Evolutionary conservation across 1,139 yeast species (phyloP).

Genomic region (Tardiomyces depauwii): DNA sequence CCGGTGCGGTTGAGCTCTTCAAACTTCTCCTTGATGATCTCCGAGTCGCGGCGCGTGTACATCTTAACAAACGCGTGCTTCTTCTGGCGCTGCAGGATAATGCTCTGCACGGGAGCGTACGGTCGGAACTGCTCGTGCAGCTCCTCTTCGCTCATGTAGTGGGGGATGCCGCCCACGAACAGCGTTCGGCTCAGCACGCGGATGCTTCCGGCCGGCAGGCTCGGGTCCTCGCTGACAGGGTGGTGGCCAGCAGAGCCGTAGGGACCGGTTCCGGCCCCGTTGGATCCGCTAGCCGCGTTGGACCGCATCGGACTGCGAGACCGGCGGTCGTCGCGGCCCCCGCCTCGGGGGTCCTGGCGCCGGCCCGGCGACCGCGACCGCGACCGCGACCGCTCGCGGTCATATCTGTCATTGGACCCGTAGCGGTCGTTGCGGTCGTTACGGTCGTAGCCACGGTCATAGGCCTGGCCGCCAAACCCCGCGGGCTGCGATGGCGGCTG

Average conservation of each 20-base stretch:
- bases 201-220: slow-evolving; percentile 68
- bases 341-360: too few species aligned
- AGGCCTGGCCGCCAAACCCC: not conserved
- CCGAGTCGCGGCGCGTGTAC: slow-evolving; percentile 93
- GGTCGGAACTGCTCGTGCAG: slow-evolving; percentile 55
- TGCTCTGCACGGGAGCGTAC: slow-evolving; percentile 91
- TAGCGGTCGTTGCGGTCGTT: slow-evolving; percentile 3
- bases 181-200: slow-evolving; percentile 83
- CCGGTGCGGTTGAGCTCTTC: slow-evolving; percentile 45
- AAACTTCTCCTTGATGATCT: slow-evolving; percentile 42
- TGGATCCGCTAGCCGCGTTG: slow-evolving; percentile 41
- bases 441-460: not conserved
- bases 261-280: slow-evolving; percentile 38
- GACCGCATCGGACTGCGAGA: slow-evolving; percentile 12
- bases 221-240: slow-evolving; percentile 55
- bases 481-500: not conserved
- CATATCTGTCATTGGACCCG: slow-evolving; percentile 14
- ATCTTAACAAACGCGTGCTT: slow-evolving; percentile 95
- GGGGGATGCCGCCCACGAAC: slow-evolving; percentile 89
- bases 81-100: slow-evolving; percentile 75
- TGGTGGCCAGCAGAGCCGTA: slow-evolving; percentile 66
- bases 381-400: not conserved
- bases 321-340: slow-evolving; percentile 23
- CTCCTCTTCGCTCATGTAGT: slow-evolving; percentile 64
- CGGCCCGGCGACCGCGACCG: too few species aligned